Evolutionary conservation across 1,139 yeast species (phyloP).

Genomic region (Yamadazyma taylorii): DNA sequence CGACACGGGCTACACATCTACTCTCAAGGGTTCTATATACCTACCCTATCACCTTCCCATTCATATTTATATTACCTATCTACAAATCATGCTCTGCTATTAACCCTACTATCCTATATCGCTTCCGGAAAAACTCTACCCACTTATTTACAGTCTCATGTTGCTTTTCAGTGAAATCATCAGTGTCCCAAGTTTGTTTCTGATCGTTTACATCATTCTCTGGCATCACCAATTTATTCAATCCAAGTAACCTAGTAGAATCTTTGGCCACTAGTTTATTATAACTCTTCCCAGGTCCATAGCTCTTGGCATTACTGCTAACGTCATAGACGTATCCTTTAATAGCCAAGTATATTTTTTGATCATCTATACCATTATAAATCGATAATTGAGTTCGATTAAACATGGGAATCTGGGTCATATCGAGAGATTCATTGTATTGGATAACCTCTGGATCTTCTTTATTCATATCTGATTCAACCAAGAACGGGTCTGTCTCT

Average conservation of each 20-base stretch:
- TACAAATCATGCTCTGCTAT: slow-evolving; percentile 28
- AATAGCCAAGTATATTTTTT: slow-evolving; percentile 65
- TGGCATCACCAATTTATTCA: slow-evolving; percentile 35
- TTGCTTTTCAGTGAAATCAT: slow-evolving; percentile 51
- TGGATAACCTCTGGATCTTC: slow-evolving; percentile 20
- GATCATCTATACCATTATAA: slow-evolving; percentile 33
- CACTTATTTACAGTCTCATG: slow-evolving; percentile 54
- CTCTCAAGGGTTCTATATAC: no score
- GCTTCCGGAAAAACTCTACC: slow-evolving; percentile 53
- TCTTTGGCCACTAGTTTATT: slow-evolving; percentile 75
- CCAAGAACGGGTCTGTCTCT: neutral
- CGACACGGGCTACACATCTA: neutral
- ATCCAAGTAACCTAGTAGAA: slow-evolving; percentile 67
- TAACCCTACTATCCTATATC: slow-evolving; percentile 43
- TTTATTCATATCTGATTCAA: slow-evolving; percentile 2
- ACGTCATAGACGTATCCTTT: slow-evolving; percentile 81
- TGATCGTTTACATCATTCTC: slow-evolving; percentile 9
- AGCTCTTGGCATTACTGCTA: slow-evolving; percentile 57
- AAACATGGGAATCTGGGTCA: slow-evolving; percentile 30
- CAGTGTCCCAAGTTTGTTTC: slow-evolving; percentile 47
- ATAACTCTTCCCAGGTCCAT: slow-evolving; percentile 78
- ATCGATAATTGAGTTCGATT: slow-evolving; percentile 35
- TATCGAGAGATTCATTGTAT: slow-evolving; percentile 23
- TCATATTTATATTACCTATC: no score
- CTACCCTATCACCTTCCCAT: no score